A percentile compares a stretch with the other conserved stretches of the same genome.
Conservation (phyloP, 23 red algal species). For the Pyropia haitanensis region DNA sequence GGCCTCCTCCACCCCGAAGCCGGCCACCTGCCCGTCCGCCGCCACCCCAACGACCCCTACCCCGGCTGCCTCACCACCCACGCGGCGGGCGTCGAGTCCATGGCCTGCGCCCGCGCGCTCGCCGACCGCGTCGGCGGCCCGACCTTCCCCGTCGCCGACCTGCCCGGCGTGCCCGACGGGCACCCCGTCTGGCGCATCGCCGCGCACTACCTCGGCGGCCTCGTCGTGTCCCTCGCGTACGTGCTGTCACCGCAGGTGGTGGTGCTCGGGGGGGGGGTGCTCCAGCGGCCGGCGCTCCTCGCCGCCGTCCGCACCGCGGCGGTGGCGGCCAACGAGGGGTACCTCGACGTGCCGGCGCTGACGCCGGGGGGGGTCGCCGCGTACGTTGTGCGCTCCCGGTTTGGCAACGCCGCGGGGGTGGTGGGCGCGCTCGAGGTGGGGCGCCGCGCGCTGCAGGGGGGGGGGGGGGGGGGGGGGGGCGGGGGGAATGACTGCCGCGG, state of each 20-base stretch:
- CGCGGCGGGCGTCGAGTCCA: conserved; percentile 59
- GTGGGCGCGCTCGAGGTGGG: conserved; percentile 76
- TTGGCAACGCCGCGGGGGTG: conserved; percentile 62
- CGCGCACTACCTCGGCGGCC: conserved; percentile 84
- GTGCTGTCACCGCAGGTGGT: conserved; percentile 83
- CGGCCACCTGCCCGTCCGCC: conserved; percentile 52
- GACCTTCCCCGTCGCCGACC: conserved; percentile 8
- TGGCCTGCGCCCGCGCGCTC: conserved; percentile 65
- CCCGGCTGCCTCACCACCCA: conserved; percentile 33
- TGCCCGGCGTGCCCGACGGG: conserved; percentile 45
- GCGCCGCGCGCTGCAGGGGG: conserved; percentile 11
- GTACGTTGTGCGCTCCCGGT: conserved; percentile 47
- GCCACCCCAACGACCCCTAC: conserved; percentile 42
- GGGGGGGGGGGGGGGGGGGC: too few relatives aligned
- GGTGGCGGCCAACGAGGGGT: conserved; percentile 38
- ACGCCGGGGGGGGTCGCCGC: conserved; percentile 7
- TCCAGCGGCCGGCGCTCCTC: conserved; percentile 61
- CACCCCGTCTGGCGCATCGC: conserved; percentile 71
- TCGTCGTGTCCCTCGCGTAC: conserved; percentile 68
- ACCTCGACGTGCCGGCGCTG: conserved; percentile 32
- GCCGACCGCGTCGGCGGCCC: conserved; percentile 59
- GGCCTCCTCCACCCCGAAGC: conserved; percentile 88
- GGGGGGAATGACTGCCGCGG: too few relatives aligned
- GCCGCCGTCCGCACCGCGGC: conserved; percentile 35
- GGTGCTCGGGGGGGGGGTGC: conserved; percentile 77